phyloP scores from a whole-genome alignment of 1,139 yeast genomes.

The Blastobotrys aristatus region DNA sequence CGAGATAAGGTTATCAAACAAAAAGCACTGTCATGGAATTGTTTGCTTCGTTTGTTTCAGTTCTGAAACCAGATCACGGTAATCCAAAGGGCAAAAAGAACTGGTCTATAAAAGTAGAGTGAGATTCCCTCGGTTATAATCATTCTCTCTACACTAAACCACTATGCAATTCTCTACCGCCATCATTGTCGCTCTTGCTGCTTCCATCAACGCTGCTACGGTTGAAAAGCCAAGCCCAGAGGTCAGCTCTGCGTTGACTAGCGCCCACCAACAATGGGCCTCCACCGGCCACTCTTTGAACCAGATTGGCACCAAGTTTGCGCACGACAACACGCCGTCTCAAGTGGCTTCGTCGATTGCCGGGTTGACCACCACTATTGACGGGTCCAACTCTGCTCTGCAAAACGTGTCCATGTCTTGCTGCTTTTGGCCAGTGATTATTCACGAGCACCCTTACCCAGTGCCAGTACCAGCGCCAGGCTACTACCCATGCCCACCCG shows the following conservation, averaged over 20 bases:
- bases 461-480: neutral
- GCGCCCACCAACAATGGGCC: neutral
- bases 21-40: too few species aligned
- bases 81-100: too few species aligned
- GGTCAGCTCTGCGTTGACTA: neutral
- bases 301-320: neutral
- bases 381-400: conserved; percentile 1
- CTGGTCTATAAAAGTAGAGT: too few species aligned
- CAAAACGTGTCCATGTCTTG: neutral
- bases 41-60: too few species aligned
- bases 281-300: neutral
- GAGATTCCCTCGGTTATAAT: neutral
- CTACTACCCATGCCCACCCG: neutral
- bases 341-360: neutral
- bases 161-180: neutral
- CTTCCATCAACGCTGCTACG: neutral
- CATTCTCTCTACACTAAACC: neutral
- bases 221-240: neutral
- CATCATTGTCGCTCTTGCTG: neutral
- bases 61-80: too few species aligned
- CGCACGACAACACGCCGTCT: neutral
- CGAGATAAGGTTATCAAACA: too few species aligned
- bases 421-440: neutral
- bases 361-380: neutral
- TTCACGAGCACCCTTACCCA: neutral